These are phyloP conservation scores for Physaria fendleri DNA, from an alignment of 345 rosid genomes.

Conservation along the genomic window DNA sequence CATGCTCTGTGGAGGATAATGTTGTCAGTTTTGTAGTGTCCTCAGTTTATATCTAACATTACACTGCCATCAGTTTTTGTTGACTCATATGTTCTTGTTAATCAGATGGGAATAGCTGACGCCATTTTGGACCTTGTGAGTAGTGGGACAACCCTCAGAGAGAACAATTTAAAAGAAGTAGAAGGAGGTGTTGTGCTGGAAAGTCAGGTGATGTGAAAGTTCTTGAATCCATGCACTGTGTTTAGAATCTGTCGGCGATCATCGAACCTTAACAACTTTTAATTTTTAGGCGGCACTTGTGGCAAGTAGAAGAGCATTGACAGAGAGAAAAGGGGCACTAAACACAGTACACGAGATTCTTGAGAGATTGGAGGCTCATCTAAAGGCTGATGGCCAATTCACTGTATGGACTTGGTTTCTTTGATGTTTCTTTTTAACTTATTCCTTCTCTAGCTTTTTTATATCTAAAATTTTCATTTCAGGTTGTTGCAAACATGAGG, in stretches of 20 bases:
- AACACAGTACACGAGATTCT: slow-evolving; percentile 87
- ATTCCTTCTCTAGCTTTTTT: neutral
- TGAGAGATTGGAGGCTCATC: slow-evolving; percentile 93
- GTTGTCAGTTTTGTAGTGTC: neutral
- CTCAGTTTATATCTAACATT: neutral
- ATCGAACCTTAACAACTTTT: neutral
- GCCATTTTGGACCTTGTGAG: slow-evolving; percentile 98
- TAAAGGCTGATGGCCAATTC: slow-evolving; percentile 81
- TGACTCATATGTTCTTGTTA: slow-evolving; percentile 16
- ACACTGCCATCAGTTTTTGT: neutral
- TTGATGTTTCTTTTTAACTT: neutral
- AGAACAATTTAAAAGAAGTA: slow-evolving; percentile 93
- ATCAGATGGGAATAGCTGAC: slow-evolving; percentile 98
- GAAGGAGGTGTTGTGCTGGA: slow-evolving; percentile 82
- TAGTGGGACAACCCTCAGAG: slow-evolving; percentile 89
- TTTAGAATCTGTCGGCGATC: neutral
- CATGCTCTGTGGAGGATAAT: neutral
- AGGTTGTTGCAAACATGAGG: slow-evolving; percentile 96
- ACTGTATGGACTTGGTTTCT: slow-evolving; percentile 35
- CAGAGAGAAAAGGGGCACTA: no score
- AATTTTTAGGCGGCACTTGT: slow-evolving; percentile 69
- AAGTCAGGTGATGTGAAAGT: slow-evolving; percentile 69
- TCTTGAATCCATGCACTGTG: neutral
- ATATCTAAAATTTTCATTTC: slow-evolving; percentile 8
- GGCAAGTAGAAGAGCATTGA: no score